Percentiles rank a stretch among this genome's conserved stretches.
Evolutionary conservation across 768 basidiomycete species (phyloP).

Genomic region (Termitomyces sp.): DNA sequence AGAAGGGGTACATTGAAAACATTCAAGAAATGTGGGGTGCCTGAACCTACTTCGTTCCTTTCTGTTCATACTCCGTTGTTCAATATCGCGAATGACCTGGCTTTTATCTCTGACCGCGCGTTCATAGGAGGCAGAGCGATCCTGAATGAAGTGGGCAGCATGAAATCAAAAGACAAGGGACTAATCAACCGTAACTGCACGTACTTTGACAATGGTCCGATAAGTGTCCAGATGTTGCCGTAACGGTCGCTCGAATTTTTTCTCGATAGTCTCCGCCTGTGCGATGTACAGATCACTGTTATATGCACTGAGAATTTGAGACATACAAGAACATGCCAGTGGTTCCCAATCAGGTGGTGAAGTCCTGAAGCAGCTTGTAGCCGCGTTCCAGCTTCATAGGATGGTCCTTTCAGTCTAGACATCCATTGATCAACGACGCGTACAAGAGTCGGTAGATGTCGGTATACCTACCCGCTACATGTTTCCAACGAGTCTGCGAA

Average conservation of each 20-base stretch:
- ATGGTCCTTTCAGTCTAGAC: constrained; percentile 67
- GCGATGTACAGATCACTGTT: not conserved
- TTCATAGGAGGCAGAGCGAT: constrained; percentile 84
- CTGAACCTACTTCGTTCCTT: constrained; percentile 72
- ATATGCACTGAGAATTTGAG: not conserved
- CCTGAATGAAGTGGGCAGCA: constrained; percentile 33
- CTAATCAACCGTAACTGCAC: constrained; percentile 6
- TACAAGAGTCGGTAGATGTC: constrained; percentile 3
- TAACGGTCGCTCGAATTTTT: constrained; percentile 85
- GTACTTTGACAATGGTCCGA: constrained; percentile 62
- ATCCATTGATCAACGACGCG: constrained; percentile 1
- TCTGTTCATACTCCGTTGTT: constrained; percentile 77
- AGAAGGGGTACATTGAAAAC: constrained; percentile 8
- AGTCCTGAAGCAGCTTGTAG: constrained; percentile 84
- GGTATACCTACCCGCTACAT: constrained; percentile 64
- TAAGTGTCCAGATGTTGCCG: constrained; percentile 83
- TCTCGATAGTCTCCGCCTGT: constrained; percentile 81
- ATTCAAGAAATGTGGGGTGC: not conserved
- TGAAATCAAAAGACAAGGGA: not conserved
- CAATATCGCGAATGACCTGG: constrained; percentile 77
- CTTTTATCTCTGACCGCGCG: constrained; percentile 78
- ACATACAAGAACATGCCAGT: constrained; percentile 86
- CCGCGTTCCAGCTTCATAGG: constrained; percentile 75
- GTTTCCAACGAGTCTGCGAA: constrained; percentile 86
- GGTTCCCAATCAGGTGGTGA: constrained; percentile 88